Base-by-base conservation (phyloP, 805 yeast genomes). In the Komagataella mondaviorum region DNA sequence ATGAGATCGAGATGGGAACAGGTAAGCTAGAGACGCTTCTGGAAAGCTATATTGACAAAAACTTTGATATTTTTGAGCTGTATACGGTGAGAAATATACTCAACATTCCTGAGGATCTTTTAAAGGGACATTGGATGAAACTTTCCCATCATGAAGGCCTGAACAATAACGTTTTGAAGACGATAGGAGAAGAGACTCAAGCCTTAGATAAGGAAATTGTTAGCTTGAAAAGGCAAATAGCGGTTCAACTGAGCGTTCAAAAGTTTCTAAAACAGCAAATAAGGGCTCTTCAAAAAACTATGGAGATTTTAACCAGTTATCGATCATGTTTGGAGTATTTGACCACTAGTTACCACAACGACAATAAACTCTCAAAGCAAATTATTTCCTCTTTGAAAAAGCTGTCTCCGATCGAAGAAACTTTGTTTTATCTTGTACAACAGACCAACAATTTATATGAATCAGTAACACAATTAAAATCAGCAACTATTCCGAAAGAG, bases 11-110 rank as follows among this genome's bases (percentile, higher is more conserved):
- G 54, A 59, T 76, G n/a, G 96, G 96, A 0, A 81, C 91, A 0
- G 93, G 88, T 0, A 80, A 83, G 60, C 66, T 89, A 46, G 96
- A 89, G 59, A 79, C 89, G 0, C 63, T 86, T 22, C 60, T 90
- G 51, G 96, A 86, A 60, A 76, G 79, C 54, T 75, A 82, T 0
- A 84, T 89, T 8, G 96, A 89, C 65, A 74, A 74, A 57, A 86
- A 86, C 61, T 89, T 88, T 63, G 97, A 90, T 63, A 83, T 83
- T 62, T 81, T 87, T 58, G 97, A 90, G 66, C 68, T 88, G 39
- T 90, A 90, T 64, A 77, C 86, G 2, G 67, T 88, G 49, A 69
- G 96, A 60, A 90, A 90, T 61, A 78, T 90, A 10, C 71, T 90
- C 51, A 76, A 75, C 10, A 69, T 90, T 16, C 96, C 96, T 0